These are phyloP conservation scores for Protomyces pachydermus DNA, from an alignment of 1,139 yeast species.

Conservation along the genomic window DNA sequence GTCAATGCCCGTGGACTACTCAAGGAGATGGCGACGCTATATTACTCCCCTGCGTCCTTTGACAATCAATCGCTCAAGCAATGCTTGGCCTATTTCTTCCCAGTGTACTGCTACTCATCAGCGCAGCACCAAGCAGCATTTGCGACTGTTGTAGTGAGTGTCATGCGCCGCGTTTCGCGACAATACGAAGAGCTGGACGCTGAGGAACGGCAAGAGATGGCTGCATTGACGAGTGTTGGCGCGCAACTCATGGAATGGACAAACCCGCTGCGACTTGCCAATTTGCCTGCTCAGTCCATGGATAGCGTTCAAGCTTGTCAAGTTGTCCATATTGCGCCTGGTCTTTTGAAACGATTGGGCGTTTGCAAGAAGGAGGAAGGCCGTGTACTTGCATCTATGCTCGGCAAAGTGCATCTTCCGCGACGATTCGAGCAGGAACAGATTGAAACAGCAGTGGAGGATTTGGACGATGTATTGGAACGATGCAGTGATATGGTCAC, in stretches of 20 bases:
- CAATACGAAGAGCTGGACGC: conserved; percentile 43
- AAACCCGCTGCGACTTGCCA: conserved; percentile 60
- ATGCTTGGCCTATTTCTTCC: conserved; percentile 79
- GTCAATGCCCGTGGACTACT: conserved; percentile 50
- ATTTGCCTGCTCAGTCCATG: conserved; percentile 42
- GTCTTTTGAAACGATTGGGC: conserved; percentile 43
- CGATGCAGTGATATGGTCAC: conserved; percentile 23
- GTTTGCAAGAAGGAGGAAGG: conserved; percentile 53
- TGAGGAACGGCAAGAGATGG: conserved; percentile 40
- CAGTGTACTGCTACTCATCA: conserved; percentile 82
- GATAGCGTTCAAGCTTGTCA: conserved; percentile 47
- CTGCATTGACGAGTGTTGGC: conserved; percentile 56
- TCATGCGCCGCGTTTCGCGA: conserved; percentile 53
- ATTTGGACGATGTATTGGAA: conserved; percentile 31
- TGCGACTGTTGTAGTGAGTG: conserved; percentile 61
- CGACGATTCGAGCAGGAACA: not conserved
- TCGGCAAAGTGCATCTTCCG: conserved; percentile 48
- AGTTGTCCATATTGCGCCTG: conserved; percentile 49
- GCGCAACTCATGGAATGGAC: conserved; percentile 84
- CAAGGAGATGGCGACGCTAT: conserved; percentile 65
- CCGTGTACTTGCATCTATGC: conserved; percentile 52
- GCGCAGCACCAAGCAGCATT: conserved; percentile 65
- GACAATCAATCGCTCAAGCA: conserved; percentile 68
- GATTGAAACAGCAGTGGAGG: conserved; percentile 26
- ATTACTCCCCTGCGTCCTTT: conserved; percentile 64